These are phyloP conservation scores for Prunus fruticosa DNA, from an alignment of 306 rosid species.

Conservation along the genomic window DNA sequence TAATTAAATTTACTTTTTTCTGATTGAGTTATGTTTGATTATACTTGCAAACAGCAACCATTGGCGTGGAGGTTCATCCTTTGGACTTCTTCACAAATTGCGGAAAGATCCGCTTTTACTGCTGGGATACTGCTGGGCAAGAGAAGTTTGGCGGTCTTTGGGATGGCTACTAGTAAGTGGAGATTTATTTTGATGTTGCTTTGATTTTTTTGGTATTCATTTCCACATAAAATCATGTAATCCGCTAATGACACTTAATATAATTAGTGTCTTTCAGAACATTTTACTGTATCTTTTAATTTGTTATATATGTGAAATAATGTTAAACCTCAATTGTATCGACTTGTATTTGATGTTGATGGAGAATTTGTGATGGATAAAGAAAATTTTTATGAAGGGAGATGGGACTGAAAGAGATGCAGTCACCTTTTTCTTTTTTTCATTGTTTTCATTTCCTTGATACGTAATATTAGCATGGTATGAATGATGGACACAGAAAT, in stretches of 20 bases:
- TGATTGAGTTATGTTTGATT: neutral
- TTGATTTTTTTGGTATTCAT: neutral
- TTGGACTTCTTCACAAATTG: constrained; percentile 66
- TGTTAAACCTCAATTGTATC: no score
- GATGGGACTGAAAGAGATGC: neutral
- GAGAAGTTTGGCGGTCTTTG: constrained; percentile 83
- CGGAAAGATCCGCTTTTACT: constrained; percentile 67
- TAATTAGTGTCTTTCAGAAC: neutral
- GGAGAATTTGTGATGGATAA: neutral
- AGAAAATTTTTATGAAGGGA: neutral
- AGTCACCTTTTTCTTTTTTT: neutral
- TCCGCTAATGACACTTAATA: neutral
- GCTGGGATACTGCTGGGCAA: constrained; percentile 90
- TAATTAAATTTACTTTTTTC: neutral
- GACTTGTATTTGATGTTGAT: neutral
- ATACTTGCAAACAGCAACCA: constrained; percentile 48
- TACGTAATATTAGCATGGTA: neutral
- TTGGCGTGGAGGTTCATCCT: constrained; percentile 84
- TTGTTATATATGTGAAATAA: no score
- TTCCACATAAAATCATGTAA: neutral
- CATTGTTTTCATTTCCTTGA: neutral
- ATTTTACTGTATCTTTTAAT: neutral
- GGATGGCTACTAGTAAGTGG: constrained; percentile 78
- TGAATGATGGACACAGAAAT: neutral
- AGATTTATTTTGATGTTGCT: no score